phyloP scores from a whole-genome alignment of 2,329 filamentous ascomycete species.

The Sporothrix pallida region DNA sequence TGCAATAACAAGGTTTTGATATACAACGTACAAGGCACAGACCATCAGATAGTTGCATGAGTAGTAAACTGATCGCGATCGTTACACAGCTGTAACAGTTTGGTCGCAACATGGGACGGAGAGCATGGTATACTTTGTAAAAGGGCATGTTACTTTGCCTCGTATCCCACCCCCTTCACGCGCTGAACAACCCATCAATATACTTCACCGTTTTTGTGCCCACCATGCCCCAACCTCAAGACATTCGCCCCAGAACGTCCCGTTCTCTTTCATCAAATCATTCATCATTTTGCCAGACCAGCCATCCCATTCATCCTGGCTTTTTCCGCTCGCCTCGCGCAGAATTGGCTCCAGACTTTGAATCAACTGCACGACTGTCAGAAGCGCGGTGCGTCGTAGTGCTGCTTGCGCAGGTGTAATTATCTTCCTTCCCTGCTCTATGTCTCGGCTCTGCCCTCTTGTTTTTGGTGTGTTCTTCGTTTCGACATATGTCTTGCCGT shows the following conservation, averaged over 20 bases:
- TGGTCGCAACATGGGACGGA: too few species aligned
- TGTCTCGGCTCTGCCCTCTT: neutral
- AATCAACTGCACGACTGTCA: constrained; percentile 81
- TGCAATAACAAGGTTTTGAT: too few species aligned
- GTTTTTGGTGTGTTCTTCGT: constrained; percentile 43
- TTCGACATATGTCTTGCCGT: constrained; percentile 65
- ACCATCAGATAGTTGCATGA: too few species aligned
- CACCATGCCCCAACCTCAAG: constrained; percentile 87
- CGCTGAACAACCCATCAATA: too few species aligned
- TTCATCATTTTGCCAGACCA: constrained; percentile 90
- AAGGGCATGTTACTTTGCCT: too few species aligned
- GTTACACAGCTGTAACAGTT: too few species aligned
- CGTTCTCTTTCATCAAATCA: constrained; percentile 78
- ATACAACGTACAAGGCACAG: too few species aligned
- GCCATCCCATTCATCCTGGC: constrained; percentile 87
- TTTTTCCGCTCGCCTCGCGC: constrained; percentile 82
- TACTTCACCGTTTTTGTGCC: constrained; percentile 69
- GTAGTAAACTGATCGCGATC: too few species aligned
- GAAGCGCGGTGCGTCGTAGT: constrained; percentile 77
- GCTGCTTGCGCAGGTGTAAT: constrained; percentile 73
- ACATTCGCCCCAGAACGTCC: constrained; percentile 83
- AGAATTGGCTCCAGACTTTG: constrained; percentile 84
- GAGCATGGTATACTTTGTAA: too few species aligned
- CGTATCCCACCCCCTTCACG: too few species aligned
- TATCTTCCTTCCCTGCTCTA: constrained; percentile 50